These are phyloP conservation scores for Neocucurbitaria cava DNA, from an alignment of 2,329 filamentous ascomycete genomes.

Conservation along the genomic window DNA sequence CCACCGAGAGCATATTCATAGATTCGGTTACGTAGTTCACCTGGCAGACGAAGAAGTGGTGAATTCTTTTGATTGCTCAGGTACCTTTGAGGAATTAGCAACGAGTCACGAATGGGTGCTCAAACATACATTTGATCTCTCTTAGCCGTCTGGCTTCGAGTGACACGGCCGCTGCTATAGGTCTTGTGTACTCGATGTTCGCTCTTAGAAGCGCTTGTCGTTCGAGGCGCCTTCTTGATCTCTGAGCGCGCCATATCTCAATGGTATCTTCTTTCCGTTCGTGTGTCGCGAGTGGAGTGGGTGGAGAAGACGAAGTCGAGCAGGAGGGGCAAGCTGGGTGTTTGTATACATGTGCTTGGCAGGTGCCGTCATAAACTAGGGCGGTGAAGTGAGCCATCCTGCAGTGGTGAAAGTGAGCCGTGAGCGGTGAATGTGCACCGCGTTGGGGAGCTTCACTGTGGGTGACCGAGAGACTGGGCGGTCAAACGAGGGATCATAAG, in stretches of 20 bases:
- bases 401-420: not conserved
- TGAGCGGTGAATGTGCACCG: not conserved
- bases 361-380: not conserved
- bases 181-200: not conserved
- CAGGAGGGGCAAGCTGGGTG: not conserved
- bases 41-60: slow-evolving; percentile 18
- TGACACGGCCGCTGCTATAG: not conserved
- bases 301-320: not conserved
- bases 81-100: not conserved
- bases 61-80: not conserved
- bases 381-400: not conserved
- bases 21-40: slow-evolving; percentile 22
- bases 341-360: not conserved
- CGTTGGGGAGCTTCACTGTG: not conserved
- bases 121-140: not conserved
- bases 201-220: not conserved
- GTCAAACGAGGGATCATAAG: too few relatives aligned
- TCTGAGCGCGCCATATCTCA: not conserved
- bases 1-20: slow-evolving; percentile 20
- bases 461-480: not conserved
- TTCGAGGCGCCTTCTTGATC: not conserved
- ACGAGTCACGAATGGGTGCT: not conserved
- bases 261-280: not conserved
- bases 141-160: not conserved
- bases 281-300: not conserved